Base-by-base conservation (phyloP, 768 basidiomycete genomes). In the Leccinum olivaceopallidum region DNA sequence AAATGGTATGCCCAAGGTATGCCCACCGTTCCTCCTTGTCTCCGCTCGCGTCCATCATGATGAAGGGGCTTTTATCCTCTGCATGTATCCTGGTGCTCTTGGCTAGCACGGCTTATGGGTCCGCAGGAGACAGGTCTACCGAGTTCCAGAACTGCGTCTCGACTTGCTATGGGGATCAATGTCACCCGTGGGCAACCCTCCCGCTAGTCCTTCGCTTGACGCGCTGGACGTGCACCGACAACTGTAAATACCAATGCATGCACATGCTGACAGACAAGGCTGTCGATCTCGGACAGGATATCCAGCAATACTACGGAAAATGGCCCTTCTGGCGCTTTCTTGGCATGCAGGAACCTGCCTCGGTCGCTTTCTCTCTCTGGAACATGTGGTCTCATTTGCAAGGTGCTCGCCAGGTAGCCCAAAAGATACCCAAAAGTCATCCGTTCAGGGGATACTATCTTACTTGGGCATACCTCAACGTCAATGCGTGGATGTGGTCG, bases 341-440 rank as follows among this genome's bases (percentile, higher is more conserved):
- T n/a, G 93, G 95, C 32, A 89, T 94, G 74, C 96, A 98, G 70
- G 96, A 99, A 75, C 95, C 96, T 6, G 89, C 95, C 8, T 92
- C 92, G 3, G 95, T 97, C 60, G 74, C 84, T 37, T 97, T 98
- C 77, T 95, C 92, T 14, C 67, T 97, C n/a, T 76, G 87, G 60
- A 98, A 99, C 73, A 78, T 96, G 47, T 85, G 80, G 78, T 83
- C 81, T 47, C 95, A 99, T 73, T 75, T 79, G 2, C 76, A 77
- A 56, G 95, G 95, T 2, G 78, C 80, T 7, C 69, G 68, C 14
- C 78, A 77, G 64, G 65, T 94, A 13, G 74, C 73, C 22, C 75
- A 70, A 48, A 76, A 69, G 39, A 65, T 94, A 4, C 79, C 87
- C 0, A 66, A 71, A 2, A 72, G 68, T 2, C 89, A 94, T 69